phyloP scores from a whole-genome alignment of 179 eudicot species.

The Corrigiola litoralis region DNA sequence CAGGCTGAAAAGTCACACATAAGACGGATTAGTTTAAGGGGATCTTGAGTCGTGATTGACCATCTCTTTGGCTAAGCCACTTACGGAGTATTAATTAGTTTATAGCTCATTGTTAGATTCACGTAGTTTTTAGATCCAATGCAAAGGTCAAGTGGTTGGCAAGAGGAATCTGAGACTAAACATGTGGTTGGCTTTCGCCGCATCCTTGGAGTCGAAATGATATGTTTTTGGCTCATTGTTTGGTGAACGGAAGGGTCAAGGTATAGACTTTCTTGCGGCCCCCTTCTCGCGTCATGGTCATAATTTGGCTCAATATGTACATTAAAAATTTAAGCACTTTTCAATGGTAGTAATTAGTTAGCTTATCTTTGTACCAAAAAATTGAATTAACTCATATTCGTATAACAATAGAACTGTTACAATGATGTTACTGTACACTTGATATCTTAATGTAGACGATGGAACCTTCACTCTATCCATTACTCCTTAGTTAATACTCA shows the following conservation, averaged over 20 bases:
- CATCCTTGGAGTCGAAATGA: slow-evolving; percentile 12
- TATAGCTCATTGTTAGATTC: slow-evolving; percentile 16
- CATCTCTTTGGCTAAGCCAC: background rate
- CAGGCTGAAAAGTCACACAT: background rate
- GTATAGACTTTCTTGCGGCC: background rate
- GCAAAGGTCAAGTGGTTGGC: background rate
- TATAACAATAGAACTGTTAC: too few relatives aligned
- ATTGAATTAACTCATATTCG: too few relatives aligned
- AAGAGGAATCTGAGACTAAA: background rate
- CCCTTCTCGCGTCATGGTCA: background rate
- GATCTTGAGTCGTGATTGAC: slow-evolving; percentile 7
- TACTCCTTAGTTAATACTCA: too few relatives aligned
- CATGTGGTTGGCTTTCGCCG: slow-evolving; percentile 9
- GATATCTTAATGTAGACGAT: too few relatives aligned
- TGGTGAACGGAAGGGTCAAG: slow-evolving; percentile 14
- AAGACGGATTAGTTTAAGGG: background rate
- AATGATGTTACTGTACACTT: background rate
- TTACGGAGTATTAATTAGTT: too few relatives aligned
- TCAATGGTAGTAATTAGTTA: background rate
- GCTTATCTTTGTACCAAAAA: too few relatives aligned
- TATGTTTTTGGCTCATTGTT: background rate
- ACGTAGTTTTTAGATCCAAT: background rate
- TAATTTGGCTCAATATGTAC: background rate
- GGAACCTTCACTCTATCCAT: too few relatives aligned
- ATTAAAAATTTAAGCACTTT: background rate